Base-by-base conservation (phyloP, 495 filamentous ascomycete genomes). In the Penicillium lividum region DNA sequence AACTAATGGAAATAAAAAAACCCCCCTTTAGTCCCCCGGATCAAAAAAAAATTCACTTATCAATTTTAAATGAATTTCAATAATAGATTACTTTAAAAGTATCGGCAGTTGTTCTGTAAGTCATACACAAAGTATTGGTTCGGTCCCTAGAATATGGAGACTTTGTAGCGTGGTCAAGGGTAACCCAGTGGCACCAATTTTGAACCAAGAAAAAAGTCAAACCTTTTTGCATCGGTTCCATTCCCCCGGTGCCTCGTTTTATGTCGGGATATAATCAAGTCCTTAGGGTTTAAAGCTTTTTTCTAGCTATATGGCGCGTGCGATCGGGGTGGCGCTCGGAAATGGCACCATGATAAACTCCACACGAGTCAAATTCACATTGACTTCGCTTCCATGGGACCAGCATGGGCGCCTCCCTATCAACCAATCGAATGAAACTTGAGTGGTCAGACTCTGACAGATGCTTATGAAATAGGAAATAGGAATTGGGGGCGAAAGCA, bases 241-340 rank as follows among this genome's bases (percentile, higher is more conserved):
- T 52, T 52, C 31, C 50, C 50, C 50, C 31, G 50, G 30, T 4
- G 8, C 27, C 15, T 29, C 25, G n/a, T 25, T 7, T 47, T 44
- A 18, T 7, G 5, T 44, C 42, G 42, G 42, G 42, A 44, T 18
- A 44, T 44, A 25, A 49, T 22, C 22, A 29, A 18, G 29, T 5
- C n/a, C 27, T 8, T 47, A 47, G 5, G 22, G 22, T 28, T 47
- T 47, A 11, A 9, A 27, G 22, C 44, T 47, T 47, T 7, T 30
- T 47, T 47, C 16, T 30, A 30, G 13, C 15, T 29, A 16, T 30
- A 31, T 46, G 43, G 47, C 48, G 57, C 50, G 51, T 59, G 57
- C 44, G 57, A 59, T 59, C 57, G 57, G 57, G 50, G 57, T 59
- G 57, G 57, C 57, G 57, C 38, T 30, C 51, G 57, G 57, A 59